These are phyloP conservation scores for Aciculosporium take DNA, from an alignment of 2,329 filamentous ascomycete species.

Conservation along the genomic window DNA sequence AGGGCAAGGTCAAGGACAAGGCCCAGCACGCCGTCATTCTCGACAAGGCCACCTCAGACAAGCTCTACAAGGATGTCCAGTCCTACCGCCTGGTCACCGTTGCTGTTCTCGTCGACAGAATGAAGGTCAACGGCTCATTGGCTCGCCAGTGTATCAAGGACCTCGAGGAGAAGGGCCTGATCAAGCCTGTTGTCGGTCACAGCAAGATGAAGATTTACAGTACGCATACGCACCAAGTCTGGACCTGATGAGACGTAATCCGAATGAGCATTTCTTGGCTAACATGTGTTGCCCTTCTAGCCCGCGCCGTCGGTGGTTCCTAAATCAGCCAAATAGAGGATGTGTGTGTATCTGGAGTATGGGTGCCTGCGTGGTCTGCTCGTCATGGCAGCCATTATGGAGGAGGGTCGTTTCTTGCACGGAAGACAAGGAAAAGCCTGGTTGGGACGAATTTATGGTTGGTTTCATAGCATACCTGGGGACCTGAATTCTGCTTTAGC, in stretches of 20 bases:
- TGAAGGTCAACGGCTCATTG: constrained; percentile 99
- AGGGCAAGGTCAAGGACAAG: constrained; percentile 95
- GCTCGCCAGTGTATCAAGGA: constrained; percentile 80
- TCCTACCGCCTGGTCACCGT: constrained; percentile 99
- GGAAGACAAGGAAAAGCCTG: constrained; percentile 19
- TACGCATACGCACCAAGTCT: constrained; percentile 26
- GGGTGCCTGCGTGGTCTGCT: constrained; percentile 24
- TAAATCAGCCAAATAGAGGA: constrained; percentile 21
- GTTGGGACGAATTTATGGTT: constrained; percentile 27
- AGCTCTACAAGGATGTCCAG: constrained; percentile 99
- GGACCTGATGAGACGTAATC: not conserved
- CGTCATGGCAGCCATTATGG: constrained; percentile 19
- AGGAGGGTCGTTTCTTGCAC: constrained; percentile 17
- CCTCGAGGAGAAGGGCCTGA: constrained; percentile 94
- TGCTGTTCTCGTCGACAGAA: constrained; percentile 93
- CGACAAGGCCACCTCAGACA: constrained; percentile 94
- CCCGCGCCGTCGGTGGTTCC: constrained; percentile 45
- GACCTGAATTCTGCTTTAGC: constrained; percentile 23
- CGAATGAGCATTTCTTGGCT: not conserved
- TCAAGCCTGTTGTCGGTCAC: constrained; percentile 95
- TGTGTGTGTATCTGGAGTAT: constrained; percentile 22
- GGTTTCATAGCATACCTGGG: constrained; percentile 23
- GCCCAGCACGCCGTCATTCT: constrained; percentile 98
- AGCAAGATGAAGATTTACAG: constrained; percentile 98
- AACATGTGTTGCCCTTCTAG: constrained; percentile 23